phyloP scores from a whole-genome alignment of 768 basidiomycete species.

The Auriscalpium microsporum region DNA sequence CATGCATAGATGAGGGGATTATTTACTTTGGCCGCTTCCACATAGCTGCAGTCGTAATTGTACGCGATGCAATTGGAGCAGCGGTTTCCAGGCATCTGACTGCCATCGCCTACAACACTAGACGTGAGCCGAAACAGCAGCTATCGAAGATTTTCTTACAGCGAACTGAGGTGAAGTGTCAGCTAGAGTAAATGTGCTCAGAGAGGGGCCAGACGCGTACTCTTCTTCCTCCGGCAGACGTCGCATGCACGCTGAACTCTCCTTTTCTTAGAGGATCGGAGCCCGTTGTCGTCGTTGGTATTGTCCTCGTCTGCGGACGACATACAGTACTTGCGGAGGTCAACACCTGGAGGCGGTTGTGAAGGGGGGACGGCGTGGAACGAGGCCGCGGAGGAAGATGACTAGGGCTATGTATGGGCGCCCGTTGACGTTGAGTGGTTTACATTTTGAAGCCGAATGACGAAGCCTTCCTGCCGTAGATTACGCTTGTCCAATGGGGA shows the following conservation, averaged over 20 bases:
- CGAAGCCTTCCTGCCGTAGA: too few species aligned
- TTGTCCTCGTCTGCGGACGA: conserved; percentile 62
- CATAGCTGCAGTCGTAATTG: conserved; percentile 56
- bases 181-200: conserved; percentile 3
- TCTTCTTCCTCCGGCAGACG: conserved; percentile 77
- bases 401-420: background rate
- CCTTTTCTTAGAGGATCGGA: conserved; percentile 51
- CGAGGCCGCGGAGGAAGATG: background rate
- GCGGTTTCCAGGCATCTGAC: conserved; percentile 50
- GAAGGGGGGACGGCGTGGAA: background rate
- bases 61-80: conserved; percentile 59
- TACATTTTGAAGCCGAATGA: too few species aligned
- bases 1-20: background rate
- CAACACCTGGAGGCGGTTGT: background rate
- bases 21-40: conserved; percentile 58
- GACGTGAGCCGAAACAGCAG: background rate
- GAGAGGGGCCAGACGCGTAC: conserved; percentile 28
- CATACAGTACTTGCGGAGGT: conserved; percentile 25
- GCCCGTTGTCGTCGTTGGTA: conserved; percentile 29
- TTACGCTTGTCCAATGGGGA: too few species aligned
- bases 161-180: conserved; percentile 36
- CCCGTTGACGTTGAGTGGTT: too few species aligned
- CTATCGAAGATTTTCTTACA: conserved; percentile 34
- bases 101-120: conserved; percentile 50
- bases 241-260: conserved; percentile 76